Conservation (phyloP, 2,329 filamentous ascomycete genomes). For the Fusarium robinianum region DNA sequence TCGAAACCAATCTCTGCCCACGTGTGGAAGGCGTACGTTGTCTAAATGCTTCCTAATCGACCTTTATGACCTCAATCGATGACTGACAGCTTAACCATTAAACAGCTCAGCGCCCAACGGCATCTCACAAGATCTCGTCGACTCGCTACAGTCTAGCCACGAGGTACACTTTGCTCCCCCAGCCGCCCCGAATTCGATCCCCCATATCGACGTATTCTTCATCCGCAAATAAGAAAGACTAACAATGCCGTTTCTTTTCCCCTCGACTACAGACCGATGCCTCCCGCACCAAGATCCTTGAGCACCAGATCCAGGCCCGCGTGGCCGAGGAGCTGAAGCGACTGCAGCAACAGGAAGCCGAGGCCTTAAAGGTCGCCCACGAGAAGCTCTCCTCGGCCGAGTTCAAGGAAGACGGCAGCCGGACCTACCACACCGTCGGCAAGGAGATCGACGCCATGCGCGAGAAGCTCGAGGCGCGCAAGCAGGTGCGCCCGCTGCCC, state of each 20-base stretch:
- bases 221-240: no score
- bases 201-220: not conserved
- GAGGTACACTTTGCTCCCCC: conserved; percentile 66
- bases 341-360: conserved; percentile 71
- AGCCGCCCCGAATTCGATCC: no score
- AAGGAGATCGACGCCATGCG: conserved; percentile 64
- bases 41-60: conserved; percentile 1
- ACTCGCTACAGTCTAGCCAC: conserved; percentile 79
- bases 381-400: conserved; percentile 61
- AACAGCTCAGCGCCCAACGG: conserved; percentile 52
- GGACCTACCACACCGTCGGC: conserved; percentile 55
- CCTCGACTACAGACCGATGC: conserved; percentile 76
- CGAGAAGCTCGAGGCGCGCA: conserved; percentile 63
- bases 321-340: conserved; percentile 83
- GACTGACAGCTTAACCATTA: conserved; percentile 36
- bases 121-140: conserved; percentile 79
- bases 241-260: conserved; percentile 11
- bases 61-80: conserved; percentile 1
- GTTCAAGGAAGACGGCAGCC: conserved; percentile 39
- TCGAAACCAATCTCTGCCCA: conserved; percentile 55
- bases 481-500: conserved; percentile 70
- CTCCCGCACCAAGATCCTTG: conserved; percentile 79
- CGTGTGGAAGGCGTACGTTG: conserved; percentile 61
- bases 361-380: conserved; percentile 70
- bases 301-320: conserved; percentile 86